These are phyloP conservation scores for Teratosphaeriaceae sp. DNA, from an alignment of 2,329 filamentous ascomycete species.

Conservation along the genomic window DNA sequence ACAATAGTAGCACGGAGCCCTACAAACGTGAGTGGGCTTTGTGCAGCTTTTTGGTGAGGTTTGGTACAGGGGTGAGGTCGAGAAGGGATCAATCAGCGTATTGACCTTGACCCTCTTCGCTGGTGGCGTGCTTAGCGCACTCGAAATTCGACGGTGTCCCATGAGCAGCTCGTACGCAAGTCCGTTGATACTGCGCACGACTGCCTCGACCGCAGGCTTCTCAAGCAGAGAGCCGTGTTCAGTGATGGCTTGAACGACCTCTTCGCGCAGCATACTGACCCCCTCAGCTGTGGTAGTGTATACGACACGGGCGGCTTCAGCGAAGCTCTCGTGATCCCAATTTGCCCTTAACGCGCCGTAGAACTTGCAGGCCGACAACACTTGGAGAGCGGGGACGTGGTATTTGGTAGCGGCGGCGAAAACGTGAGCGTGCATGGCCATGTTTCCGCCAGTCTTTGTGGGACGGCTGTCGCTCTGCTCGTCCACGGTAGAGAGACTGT, in stretches of 20 bases:
- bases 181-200: not conserved
- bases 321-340: slow-evolving; percentile 29
- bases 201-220: slow-evolving; percentile 17
- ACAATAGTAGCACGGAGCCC: too few relatives aligned
- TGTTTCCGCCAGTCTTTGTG: not conserved
- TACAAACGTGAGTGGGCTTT: too few relatives aligned
- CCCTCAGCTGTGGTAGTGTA: slow-evolving; percentile 37
- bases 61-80: too few relatives aligned
- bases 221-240: slow-evolving; percentile 17
- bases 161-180: slow-evolving; percentile 4
- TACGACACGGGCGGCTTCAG: slow-evolving; percentile 34
- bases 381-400: slow-evolving; percentile 34
- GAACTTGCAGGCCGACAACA: slow-evolving; percentile 34
- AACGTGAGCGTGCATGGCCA: slow-evolving; percentile 31
- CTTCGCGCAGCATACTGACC: slow-evolving; percentile 31
- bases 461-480: too few relatives aligned
- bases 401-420: slow-evolving; percentile 40
- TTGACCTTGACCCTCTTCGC: too few relatives aligned
- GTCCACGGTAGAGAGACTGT: too few relatives aligned
- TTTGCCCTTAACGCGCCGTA: slow-evolving; percentile 27
- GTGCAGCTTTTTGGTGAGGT: too few relatives aligned
- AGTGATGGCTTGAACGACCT: slow-evolving; percentile 19
- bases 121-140: too few relatives aligned
- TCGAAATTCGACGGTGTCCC: not conserved
- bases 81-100: too few relatives aligned